phyloP scores from a whole-genome alignment of 495 filamentous ascomycete genomes.

The Penicillium bialowiezense region DNA sequence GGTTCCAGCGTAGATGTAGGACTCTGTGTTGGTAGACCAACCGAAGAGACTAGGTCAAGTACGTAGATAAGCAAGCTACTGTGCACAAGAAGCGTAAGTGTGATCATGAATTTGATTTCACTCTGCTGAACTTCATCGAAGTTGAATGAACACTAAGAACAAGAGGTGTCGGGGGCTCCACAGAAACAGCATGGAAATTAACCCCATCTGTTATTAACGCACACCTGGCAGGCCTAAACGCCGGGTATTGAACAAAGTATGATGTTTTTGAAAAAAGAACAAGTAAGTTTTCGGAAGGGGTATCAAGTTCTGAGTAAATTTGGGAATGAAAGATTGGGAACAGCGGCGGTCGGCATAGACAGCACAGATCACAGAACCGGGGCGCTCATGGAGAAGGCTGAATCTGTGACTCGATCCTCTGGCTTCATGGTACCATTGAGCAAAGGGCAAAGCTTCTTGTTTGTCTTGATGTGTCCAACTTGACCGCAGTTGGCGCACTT shows the following conservation, averaged over 20 bases:
- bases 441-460: conserved; percentile 94
- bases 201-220: not conserved
- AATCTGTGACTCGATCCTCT: conserved; percentile 56
- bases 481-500: conserved; percentile 97
- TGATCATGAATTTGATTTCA: not conserved
- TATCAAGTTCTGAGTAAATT: conserved; percentile 12
- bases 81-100: not conserved
- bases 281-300: not conserved
- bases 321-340: not conserved
- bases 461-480: conserved; percentile 98
- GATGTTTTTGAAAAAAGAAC: not conserved
- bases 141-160: not conserved
- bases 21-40: too few species aligned
- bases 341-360: not conserved
- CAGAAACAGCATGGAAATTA: not conserved
- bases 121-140: not conserved
- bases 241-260: conserved; percentile 5
- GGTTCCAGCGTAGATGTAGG: too few species aligned
- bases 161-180: not conserved
- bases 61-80: too few species aligned
- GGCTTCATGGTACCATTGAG: conserved; percentile 83
- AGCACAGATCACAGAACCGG: conserved; percentile 29
- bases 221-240: not conserved
- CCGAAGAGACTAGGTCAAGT: too few species aligned
- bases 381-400: conserved; percentile 53